Base-by-base conservation (phyloP, 768 basidiomycete species). In the Leccinellum rugosiceps region DNA sequence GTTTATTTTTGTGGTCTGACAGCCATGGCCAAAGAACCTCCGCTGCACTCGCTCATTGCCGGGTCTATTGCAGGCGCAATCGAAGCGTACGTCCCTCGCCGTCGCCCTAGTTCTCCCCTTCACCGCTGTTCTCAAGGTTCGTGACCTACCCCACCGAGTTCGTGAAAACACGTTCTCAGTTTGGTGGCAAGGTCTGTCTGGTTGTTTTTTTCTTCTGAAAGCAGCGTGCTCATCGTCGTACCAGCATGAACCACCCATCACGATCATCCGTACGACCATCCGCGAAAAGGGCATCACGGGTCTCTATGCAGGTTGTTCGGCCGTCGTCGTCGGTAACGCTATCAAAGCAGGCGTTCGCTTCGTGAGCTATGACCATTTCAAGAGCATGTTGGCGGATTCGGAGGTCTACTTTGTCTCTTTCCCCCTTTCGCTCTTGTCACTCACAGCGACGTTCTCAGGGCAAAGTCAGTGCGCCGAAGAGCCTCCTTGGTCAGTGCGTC, bases 301-400 rank as follows among this genome's bases (percentile, higher is more conserved):
- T 1, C 79, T 99, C n/a, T 99, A 99, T 64, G 91, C 94, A 1
- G 94, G 95, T 68, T 93, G 90, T 66, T 83, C 82, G 19, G 96
- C 97, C 0, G 80, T 98, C 15, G 83, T 98, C 6, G 78, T 94
- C 14, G 97, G 96, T 13, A 98, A 98, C 71, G 82, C 95, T 0
- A 69, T 84, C 63, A 99, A 99, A 77, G 97, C 97, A 1, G 97
- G 95, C 4, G 95, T 99, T 35, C 81, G 97, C 44, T 99, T 99
- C 72, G 83, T 97, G 56, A 89, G 86, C 63, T 99, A 99, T 74
- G 95, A 98, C 69, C 81, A 88, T 68, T 95, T 94, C 77, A 98
- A 98, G 76, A 74, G 78, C 28, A 72, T 86, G 65, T 71, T 99
- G 46, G 90, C 89, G 45, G 94, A 98, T 72, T 66, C 84, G 6